A percentile compares a stretch with the other conserved stretches of the same genome.
Conservation (phyloP, 2,329 filamentous ascomycete species). For the Neonectria hederae region DNA sequence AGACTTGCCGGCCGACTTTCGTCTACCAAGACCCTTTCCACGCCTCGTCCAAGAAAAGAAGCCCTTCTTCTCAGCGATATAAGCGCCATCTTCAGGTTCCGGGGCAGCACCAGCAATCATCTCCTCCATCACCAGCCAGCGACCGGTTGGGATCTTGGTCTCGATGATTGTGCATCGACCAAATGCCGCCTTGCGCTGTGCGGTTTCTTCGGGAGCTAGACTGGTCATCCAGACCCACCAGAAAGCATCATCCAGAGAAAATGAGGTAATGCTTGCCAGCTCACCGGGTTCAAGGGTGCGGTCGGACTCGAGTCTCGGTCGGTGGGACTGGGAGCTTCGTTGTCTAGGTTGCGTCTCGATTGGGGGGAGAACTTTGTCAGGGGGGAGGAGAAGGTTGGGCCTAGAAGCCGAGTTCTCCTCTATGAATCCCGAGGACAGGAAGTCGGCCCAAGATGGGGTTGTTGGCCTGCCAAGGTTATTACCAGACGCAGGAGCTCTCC, state of each 20-base stretch:
- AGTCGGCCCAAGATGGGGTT: conserved; percentile 98
- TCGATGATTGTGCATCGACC: conserved; percentile 93
- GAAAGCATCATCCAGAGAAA: conserved; percentile 93
- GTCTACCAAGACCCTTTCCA: conserved; percentile 69
- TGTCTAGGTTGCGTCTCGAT: conserved; percentile 78
- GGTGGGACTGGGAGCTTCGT: conserved; percentile 87
- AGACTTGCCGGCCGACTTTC: conserved; percentile 76
- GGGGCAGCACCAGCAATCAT: conserved; percentile 92
- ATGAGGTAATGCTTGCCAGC: conserved; percentile 86
- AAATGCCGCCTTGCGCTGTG: conserved; percentile 88
- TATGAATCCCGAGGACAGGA: conserved; percentile 90
- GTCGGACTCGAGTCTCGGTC: conserved; percentile 74
- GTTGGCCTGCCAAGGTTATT: conserved; percentile 81
- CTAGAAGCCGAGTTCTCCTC: conserved; percentile 72
- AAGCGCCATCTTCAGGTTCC: conserved; percentile 84
- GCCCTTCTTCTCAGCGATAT: conserved; percentile 94
- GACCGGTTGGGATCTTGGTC: conserved; percentile 80
- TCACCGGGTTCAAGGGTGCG: conserved; percentile 85
- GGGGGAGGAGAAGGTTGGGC: conserved; percentile 81
- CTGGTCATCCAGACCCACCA: conserved; percentile 99
- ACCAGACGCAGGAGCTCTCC: conserved; percentile 74
- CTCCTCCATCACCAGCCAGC: conserved; percentile 96
- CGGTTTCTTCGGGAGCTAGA: conserved; percentile 88
- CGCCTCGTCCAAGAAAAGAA: conserved; percentile 88
- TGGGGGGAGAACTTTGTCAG: conserved; percentile 89